Evolutionary conservation across 2,329 filamentous ascomycete genomes (phyloP), one percentile per base, ranked within the genome.

Genomic region (Talaromyces sp.): DNA sequence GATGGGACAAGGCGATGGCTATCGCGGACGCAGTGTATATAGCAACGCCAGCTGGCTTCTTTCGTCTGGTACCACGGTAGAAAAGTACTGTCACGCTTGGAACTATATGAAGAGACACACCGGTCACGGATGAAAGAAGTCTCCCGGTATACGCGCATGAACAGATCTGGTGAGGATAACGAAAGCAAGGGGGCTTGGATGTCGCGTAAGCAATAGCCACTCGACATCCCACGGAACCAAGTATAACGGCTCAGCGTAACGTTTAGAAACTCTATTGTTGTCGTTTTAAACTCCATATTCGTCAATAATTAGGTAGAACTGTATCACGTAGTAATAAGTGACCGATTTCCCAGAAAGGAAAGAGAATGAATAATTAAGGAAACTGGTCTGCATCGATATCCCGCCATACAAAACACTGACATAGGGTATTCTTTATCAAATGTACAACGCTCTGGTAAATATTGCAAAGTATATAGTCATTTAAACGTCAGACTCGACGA

Each of bases 1-100:
- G n/a, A n/a, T 71, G 63, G 70, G 70, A 2, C 69, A 74, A 53
- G 71, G 70, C 67, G 1, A 72, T 71, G 70, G 71, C 70, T 6
- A 68, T 74, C 12, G 71, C 73, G 60, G 70, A 73, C 57, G 69
- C 70, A 0, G 61, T 69, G 1, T 66, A 66, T 2, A 63, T 73
- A 8, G 68, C 70, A 2, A 65, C 67, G 1, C n/a, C n/a, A n/a
- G n/a, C n/a, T n/a, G n/a, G n/a, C 58, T 73, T 12, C 64, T 73
- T 12, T 64, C 65, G 0, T 24, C 58, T 21, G 66, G 65, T 1
- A 70, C 58, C 5, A 46, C 26, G 8, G n/a, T 50, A 17, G n/a
- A 60, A 2, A 67, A 2, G 64, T 70, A 5, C 62, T 63, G 0
- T 26, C 14, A 7, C 62, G 65, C 5, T 57, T 69, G 14, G 41